Evolutionary conservation across 306 rosid genomes (phyloP).

Genomic region (Vigna reflexopilosa): DNA sequence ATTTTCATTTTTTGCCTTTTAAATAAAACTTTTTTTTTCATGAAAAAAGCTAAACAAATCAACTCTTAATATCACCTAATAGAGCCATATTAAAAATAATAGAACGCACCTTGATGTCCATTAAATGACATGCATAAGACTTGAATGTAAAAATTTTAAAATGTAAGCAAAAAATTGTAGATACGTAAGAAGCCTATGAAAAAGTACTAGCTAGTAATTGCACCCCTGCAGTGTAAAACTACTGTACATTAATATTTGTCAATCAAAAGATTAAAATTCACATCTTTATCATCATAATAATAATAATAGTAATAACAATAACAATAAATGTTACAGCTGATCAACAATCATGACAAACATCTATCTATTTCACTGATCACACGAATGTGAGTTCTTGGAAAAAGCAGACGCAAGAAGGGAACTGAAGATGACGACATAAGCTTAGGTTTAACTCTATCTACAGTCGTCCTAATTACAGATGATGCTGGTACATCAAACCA

Average conservation of each 20-base stretch:
- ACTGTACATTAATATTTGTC: slow-evolving; percentile 19
- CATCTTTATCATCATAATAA: too few relatives aligned
- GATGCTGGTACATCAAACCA: slow-evolving; percentile 90
- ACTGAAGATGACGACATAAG: slow-evolving; percentile 61
- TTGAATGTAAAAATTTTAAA: background rate
- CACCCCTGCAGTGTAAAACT: background rate
- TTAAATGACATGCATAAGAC: background rate
- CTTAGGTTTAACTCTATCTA: slow-evolving; percentile 66
- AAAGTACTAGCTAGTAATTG: background rate
- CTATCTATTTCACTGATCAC: slow-evolving; percentile 69
- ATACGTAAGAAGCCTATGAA: background rate
- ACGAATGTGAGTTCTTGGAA: slow-evolving; percentile 71
- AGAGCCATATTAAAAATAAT: too few relatives aligned
- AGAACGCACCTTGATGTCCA: background rate
- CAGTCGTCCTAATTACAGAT: slow-evolving; percentile 56
- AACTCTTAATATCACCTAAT: too few relatives aligned
- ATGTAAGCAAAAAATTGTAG: background rate
- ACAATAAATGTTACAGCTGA: background rate
- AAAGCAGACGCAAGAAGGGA: slow-evolving; percentile 74
- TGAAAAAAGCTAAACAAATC: background rate
- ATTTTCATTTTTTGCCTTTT: too few relatives aligned
- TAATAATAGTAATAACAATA: too few relatives aligned
- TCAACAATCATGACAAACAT: slow-evolving; percentile 54
- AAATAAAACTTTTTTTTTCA: too few relatives aligned
- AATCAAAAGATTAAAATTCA: background rate